phyloP scores from a whole-genome alignment of 1,139 yeast genomes.

The Pneumocystis sp. region DNA sequence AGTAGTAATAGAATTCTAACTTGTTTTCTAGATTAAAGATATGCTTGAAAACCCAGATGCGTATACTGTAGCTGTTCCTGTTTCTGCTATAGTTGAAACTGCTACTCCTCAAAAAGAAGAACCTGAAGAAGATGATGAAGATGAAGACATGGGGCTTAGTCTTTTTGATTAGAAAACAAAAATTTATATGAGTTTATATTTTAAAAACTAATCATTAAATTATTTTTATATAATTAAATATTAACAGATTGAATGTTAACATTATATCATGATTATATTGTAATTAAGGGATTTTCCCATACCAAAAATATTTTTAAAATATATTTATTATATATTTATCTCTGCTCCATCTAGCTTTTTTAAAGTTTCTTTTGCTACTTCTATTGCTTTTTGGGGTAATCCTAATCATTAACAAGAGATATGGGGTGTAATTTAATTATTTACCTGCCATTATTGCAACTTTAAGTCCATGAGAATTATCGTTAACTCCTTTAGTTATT shows the following conservation, averaged over 20 bases:
- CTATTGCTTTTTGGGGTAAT: neutral
- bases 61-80: conserved; percentile 95
- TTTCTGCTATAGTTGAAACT: conserved; percentile 49
- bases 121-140: conserved; percentile 51
- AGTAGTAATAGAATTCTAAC: conserved; percentile 3
- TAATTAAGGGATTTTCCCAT: neutral
- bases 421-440: neutral
- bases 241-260: neutral
- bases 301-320: neutral
- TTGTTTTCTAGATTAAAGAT: conserved; percentile 52
- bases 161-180: conserved; percentile 66
- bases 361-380: neutral
- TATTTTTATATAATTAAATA: neutral
- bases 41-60: conserved; percentile 99
- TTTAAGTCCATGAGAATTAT: conserved; percentile 66
- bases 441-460: conserved; percentile 69
- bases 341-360: neutral
- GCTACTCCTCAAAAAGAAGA: conserved; percentile 50
- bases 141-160: conserved; percentile 95
- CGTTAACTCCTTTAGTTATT: conserved; percentile 56
- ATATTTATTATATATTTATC: neutral
- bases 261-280: neutral
- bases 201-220: neutral
- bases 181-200: neutral
- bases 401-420: neutral